phyloP scores from a whole-genome alignment of 2,329 filamentous ascomycete genomes.

The Hirsutella minnesotensis region DNA sequence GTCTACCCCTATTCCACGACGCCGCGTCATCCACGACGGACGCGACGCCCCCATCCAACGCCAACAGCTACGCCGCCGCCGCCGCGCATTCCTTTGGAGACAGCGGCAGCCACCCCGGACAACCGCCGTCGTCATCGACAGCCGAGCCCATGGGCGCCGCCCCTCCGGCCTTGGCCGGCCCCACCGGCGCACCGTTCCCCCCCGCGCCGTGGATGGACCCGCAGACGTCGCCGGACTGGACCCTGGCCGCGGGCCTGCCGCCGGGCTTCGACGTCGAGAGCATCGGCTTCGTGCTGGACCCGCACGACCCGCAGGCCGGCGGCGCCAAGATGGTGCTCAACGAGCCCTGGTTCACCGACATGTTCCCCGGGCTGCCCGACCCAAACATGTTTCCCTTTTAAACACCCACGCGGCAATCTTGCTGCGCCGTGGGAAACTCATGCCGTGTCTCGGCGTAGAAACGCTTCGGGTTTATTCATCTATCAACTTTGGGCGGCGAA shows the following conservation, averaged over 20 bases:
- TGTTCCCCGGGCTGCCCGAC: conserved; percentile 23
- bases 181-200: conserved; percentile 1
- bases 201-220: conserved; percentile 5
- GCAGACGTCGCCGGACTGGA: conserved; percentile 5
- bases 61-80: background rate
- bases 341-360: conserved; percentile 27
- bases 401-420: too few species aligned
- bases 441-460: too few species aligned
- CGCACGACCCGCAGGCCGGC: conserved; percentile 18
- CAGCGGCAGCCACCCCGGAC: background rate
- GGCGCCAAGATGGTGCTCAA: conserved; percentile 23
- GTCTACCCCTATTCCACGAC: conserved; percentile 25
- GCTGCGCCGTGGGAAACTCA: too few species aligned
- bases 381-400: conserved; percentile 18
- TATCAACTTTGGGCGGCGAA: too few species aligned
- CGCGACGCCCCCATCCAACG: background rate
- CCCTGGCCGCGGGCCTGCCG: conserved; percentile 12
- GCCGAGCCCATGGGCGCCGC: conserved; percentile 3
- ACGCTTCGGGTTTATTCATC: too few species aligned
- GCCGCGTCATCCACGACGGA: conserved; percentile 10
- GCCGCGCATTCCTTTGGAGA: too few species aligned
- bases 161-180: conserved; percentile 3
- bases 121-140: background rate
- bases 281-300: conserved; percentile 14
- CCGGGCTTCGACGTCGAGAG: conserved; percentile 18